Base-by-base conservation (phyloP, 768 basidiomycete species). In the Rhodotorula diobovata region DNA sequence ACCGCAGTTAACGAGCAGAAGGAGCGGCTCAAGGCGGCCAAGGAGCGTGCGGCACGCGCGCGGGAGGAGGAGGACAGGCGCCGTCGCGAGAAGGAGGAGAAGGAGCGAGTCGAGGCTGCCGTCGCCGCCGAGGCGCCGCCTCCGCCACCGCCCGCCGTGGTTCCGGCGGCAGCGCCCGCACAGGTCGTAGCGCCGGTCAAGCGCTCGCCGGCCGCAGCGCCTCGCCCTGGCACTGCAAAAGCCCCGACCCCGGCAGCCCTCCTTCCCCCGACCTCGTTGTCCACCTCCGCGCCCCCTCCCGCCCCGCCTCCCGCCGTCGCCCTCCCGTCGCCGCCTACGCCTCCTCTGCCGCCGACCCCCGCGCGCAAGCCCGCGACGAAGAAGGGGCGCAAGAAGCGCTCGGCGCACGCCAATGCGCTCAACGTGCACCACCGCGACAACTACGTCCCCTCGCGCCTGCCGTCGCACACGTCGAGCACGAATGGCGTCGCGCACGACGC, bases 371-470 rank as follows among this genome's bases (percentile, higher is more conserved):
- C 46, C 46, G 32, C 45, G 39, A 79, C 80, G 67, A 82, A 82
- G 76, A 76, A 80, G 59, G 93, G 92, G 85, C 94, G 94, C 86
- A 97, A 96, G 87, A 97, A 96, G 82, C 86, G 92, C 60, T 89
- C 89, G 60, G 89, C 89, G 10, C 83, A 92, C 43, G 92, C 93
- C 56, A 95, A 96, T 79, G 92, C 91, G 56, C 90, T 90, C 63
- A 96, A 98, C 79, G 93, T 92, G 7, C 95, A 98, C 81, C 94
- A 96, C 82, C 84, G 94, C 68, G 85, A 89, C 78, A 97, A 97
- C 82, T 98, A 93, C 81, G 87, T 93, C 55, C 91, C 92, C 25
- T 93, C 91, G 55, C 85, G 91, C 25, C 81, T 91, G 63, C 88
- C 91, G 8, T 80, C 84, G 11, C 48, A 55, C 23, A 18, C 78